A percentile compares a stretch with the other conserved stretches of the same genome.
phyloP scores from a whole-genome alignment of 2,329 filamentous ascomycete species.

The Ceratocystis destructans region DNA sequence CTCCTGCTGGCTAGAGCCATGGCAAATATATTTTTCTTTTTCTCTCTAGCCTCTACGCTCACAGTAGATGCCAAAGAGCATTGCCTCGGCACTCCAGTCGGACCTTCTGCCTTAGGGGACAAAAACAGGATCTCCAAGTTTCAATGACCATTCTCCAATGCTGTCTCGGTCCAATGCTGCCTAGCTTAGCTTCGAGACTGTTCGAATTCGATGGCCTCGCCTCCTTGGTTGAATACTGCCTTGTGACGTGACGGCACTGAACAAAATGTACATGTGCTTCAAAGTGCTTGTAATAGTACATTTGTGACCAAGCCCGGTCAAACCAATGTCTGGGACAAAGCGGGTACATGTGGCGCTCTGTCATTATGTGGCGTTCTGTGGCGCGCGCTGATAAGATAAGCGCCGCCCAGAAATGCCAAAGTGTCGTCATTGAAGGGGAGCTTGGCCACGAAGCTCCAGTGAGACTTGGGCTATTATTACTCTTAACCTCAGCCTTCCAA shows the following conservation, averaged over 20 bases:
- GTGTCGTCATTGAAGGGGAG: conserved; percentile 12
- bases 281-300: no score
- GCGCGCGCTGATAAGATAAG: conserved; percentile 15
- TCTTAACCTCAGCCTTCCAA: no score
- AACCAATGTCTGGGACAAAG: neutral
- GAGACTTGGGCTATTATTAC: neutral
- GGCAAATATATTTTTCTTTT: no score
- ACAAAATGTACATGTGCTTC: no score
- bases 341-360: neutral
- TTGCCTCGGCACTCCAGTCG: no score
- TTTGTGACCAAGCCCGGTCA: no score
- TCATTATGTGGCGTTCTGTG: neutral
- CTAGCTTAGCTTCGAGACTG: neutral
- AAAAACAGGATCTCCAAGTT: no score
- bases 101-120: no score
- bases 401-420: conserved; percentile 14
- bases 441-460: neutral
- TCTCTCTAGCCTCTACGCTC: no score
- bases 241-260: neutral
- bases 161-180: neutral
- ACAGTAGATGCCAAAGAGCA: no score
- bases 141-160: no score
- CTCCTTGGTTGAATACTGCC: neutral
- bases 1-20: no score
- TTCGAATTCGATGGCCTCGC: neutral